Conservation (phyloP, 768 basidiomycete species). For the Basidioascus undulatus region DNA sequence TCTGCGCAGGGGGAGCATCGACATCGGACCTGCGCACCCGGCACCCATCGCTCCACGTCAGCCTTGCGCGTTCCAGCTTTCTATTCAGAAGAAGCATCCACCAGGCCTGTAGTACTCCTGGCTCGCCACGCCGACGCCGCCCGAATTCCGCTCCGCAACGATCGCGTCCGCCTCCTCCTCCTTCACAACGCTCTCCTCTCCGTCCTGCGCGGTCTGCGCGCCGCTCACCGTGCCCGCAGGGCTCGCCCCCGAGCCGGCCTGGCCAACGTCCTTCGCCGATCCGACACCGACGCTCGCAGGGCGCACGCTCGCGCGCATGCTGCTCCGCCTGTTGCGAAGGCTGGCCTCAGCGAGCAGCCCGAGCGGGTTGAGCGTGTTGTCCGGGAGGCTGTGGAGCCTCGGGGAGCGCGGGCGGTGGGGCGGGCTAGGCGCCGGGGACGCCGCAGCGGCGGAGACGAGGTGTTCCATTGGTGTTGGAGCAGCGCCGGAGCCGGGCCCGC, state of each 20-base stretch:
- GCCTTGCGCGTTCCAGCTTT: neutral
- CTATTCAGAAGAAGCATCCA: conserved; percentile 16
- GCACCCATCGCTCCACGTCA: neutral
- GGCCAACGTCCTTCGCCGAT: neutral
- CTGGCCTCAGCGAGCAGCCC: conserved; percentile 21
- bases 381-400: conserved; percentile 67
- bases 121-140: conserved; percentile 52
- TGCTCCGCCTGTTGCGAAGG: conserved; percentile 1
- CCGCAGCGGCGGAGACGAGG: too few relatives aligned
- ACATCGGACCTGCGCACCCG: conserved; percentile 66
- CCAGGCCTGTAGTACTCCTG: conserved; percentile 83
- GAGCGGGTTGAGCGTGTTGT: conserved; percentile 70
- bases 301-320: too few relatives aligned
- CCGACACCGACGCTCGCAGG: too few relatives aligned
- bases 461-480: too few relatives aligned
- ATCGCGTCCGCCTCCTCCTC: neutral
- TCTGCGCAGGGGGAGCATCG: conserved; percentile 55
- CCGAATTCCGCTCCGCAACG: too few relatives aligned
- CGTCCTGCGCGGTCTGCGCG: conserved; percentile 1
- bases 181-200: conserved; percentile 20
- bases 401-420: conserved; percentile 39
- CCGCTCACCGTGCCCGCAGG: neutral
- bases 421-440: too few relatives aligned
- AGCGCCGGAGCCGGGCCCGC: too few relatives aligned
- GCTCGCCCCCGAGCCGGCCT: neutral